These are phyloP conservation scores for Mycena indigotica DNA, from an alignment of 768 basidiomycete genomes.

Conservation along the genomic window DNA sequence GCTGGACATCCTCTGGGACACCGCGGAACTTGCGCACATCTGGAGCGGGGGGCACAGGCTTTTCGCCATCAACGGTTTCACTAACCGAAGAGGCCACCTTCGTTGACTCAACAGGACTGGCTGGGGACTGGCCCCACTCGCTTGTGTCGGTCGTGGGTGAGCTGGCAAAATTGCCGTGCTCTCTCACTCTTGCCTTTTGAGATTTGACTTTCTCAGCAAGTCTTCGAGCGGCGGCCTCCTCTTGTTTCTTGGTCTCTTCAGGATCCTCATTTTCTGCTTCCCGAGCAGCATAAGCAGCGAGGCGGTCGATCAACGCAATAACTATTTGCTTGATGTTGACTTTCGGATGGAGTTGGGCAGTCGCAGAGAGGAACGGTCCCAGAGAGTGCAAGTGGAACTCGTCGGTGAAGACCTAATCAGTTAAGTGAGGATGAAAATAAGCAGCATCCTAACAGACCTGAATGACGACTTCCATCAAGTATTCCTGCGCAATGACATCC, in stretches of 20 bases:
- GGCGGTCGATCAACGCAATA: constrained; percentile 93
- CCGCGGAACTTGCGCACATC: constrained; percentile 87
- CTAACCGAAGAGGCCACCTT: constrained; percentile 27
- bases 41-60: constrained; percentile 13
- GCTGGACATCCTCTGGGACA: constrained; percentile 89
- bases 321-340: constrained; percentile 99
- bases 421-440: not conserved
- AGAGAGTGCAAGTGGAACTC: constrained; percentile 97
- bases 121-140: constrained; percentile 48
- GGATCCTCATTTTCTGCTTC: constrained; percentile 97
- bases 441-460: constrained; percentile 58
- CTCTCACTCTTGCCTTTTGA: constrained; percentile 66
- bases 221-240: constrained; percentile 88
- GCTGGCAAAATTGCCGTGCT: constrained; percentile 43
- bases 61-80: not conserved
- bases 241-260: constrained; percentile 89
- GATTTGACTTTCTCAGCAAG: constrained; percentile 83
- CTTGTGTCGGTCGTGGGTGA: constrained; percentile 44
- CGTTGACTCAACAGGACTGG: constrained; percentile 32
- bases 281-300: constrained; percentile 94
- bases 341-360: constrained; percentile 94
- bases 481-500: constrained; percentile 98
- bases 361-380: constrained; percentile 94
- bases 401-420: constrained; percentile 87
- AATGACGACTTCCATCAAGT: constrained; percentile 99